Evolutionary conservation across 75 land plant genomes (phyloP), one percentile per base, ranked within the genome.

Genomic region (Pinus tabuliformis): DNA sequence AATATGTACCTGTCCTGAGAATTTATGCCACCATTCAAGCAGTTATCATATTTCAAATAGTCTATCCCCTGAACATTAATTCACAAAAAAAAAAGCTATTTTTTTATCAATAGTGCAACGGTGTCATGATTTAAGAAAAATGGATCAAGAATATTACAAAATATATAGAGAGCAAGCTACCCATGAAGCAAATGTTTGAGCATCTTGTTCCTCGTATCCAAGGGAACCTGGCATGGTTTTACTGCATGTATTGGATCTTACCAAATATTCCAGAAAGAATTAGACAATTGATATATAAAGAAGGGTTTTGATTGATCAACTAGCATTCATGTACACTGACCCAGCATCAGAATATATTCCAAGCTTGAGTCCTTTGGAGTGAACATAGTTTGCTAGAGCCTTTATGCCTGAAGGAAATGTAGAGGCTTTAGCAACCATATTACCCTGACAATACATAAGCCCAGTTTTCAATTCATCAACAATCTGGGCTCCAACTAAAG

Each of bases 311-410:
- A 26, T 49, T 28, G 26, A 64, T 39, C 12, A 22, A 17, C 12
- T n/a, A 16, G 18, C 24, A 39, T 33, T 3, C 45, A 42, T 45
- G 68, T n/a, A 49, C 30, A 60, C 62, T 79, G 60, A 94, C 95
- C 95, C 95, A 18, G 91, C 91, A 86, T 89, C 93, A 22, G 93
- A 88, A 70, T 92, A 95, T 59, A 95, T 90, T 64, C 98, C 95
- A 33, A 95, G 80, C 82, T 92, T 95, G 17, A 95, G 86, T 3
- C 95, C 98, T 77, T 87, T 90, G 56, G 74, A 70, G 75, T 95
- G 98, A 21, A 90, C 93, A 77, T 95, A 83, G 83, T 95, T 95
- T 54, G 95, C 95, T 45, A 95, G 59, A n/a, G 89, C 88, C 66
- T 95, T 95, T 62, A 92, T 92, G 17, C 93, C 93, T 3, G 89